A percentile compares a stretch with the other conserved stretches of the same genome.
These are phyloP conservation scores for Ajuga chamaepitys DNA, from an alignment of 257 asterid species.

Conservation along the genomic window DNA sequence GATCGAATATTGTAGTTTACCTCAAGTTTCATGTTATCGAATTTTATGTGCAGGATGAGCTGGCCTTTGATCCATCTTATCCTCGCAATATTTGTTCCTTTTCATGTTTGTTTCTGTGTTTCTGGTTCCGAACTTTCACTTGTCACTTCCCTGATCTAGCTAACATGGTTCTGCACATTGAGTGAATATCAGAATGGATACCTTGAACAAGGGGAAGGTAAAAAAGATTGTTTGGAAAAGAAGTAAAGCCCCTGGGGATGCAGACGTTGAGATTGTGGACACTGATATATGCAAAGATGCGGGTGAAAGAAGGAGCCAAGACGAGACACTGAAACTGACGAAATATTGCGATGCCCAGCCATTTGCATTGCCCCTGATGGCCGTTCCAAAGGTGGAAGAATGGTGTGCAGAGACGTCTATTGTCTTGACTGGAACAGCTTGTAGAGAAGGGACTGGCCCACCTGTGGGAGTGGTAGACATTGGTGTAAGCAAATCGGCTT, in stretches of 20 bases:
- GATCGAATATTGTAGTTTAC: not conserved
- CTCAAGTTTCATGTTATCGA: not conserved
- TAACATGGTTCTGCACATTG: not conserved
- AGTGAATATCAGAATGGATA: conserved; percentile 31
- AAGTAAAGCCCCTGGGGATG: conserved; percentile 20
- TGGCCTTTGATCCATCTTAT: not conserved
- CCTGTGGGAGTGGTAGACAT: conserved; percentile 69
- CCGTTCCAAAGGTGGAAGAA: conserved; percentile 36
- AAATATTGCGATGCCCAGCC: conserved; percentile 16
- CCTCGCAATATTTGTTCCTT: not conserved
- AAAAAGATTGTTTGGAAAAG: conserved; percentile 38
- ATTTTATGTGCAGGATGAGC: not conserved
- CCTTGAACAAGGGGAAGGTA: conserved; percentile 17
- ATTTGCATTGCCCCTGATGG: conserved; percentile 49
- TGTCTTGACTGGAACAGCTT: conserved; percentile 58
- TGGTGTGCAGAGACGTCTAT: conserved; percentile 32
- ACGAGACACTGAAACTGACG: conserved; percentile 28
- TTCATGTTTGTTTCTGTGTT: not conserved
- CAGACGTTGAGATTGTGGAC: conserved; percentile 5
- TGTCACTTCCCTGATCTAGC: not conserved
- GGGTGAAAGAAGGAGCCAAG: conserved; percentile 15
- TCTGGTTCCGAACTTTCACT: not conserved
- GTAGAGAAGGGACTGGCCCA: conserved; percentile 48
- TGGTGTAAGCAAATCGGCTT: conserved; percentile 57
- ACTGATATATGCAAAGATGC: conserved; percentile 18